Percentiles rank a stretch among this genome's conserved stretches.
Evolutionary conservation across 768 basidiomycete genomes (phyloP).

Genomic region (Mycena vulgaris): DNA sequence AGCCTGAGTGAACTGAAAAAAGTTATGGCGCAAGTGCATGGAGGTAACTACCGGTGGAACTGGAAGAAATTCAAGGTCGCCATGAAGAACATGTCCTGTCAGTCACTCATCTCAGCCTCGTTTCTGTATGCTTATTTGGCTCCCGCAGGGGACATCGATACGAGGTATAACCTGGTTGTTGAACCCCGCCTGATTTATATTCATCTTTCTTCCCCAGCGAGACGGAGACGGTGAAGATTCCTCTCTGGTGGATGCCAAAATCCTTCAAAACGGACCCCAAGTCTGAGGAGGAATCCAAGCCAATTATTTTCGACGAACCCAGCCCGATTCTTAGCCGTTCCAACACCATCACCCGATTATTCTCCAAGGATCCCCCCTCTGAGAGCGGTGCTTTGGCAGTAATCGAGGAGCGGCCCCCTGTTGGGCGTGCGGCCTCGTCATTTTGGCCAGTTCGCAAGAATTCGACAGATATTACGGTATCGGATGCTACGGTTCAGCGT

Average conservation of each 20-base stretch:
- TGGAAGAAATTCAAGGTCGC: slow-evolving; percentile 89
- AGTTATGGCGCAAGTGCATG: slow-evolving; percentile 81
- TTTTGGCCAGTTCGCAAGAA: slow-evolving; percentile 52
- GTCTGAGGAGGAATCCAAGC: slow-evolving; percentile 23
- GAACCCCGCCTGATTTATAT: background rate
- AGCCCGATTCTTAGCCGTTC: slow-evolving; percentile 11
- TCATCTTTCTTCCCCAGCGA: slow-evolving; percentile 42
- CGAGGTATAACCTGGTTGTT: slow-evolving; percentile 33
- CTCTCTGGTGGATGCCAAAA: slow-evolving; percentile 36
- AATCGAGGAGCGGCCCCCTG: slow-evolving; percentile 19
- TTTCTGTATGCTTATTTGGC: slow-evolving; percentile 9
- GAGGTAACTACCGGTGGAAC: slow-evolving; percentile 84
- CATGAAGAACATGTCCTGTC: slow-evolving; percentile 87
- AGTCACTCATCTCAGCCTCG: slow-evolving; percentile 48
- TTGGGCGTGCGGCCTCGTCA: slow-evolving; percentile 45
- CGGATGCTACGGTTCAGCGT: slow-evolving; percentile 42
- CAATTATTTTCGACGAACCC: slow-evolving; percentile 32
- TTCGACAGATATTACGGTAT: slow-evolving; percentile 52
- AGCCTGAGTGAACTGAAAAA: slow-evolving; percentile 79
- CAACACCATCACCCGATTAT: slow-evolving; percentile 10
- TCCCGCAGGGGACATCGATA: slow-evolving; percentile 77
- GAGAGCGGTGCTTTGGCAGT: too few species aligned
- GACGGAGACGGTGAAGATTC: slow-evolving; percentile 74
- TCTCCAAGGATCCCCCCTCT: background rate
- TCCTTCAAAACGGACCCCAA: slow-evolving; percentile 19